phyloP scores from a whole-genome alignment of 495 filamentous ascomycete genomes.

The Amniculicola lignicola region DNA sequence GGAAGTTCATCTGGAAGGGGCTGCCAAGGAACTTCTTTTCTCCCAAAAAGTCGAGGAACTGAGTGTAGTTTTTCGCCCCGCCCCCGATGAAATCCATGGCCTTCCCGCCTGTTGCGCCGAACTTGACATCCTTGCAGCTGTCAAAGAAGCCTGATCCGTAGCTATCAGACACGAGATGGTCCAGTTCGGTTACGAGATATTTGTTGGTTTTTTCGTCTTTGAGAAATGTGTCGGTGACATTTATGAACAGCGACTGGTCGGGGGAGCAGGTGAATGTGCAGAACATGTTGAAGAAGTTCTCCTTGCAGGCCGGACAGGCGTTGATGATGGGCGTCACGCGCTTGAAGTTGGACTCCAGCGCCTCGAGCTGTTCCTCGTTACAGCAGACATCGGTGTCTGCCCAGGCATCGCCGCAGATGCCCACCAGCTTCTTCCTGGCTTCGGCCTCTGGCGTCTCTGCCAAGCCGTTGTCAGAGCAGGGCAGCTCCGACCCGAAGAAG shows the following conservation, averaged over 20 bases:
- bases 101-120: slow-evolving; percentile 83
- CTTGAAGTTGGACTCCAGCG: slow-evolving; percentile 74
- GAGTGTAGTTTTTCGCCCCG: slow-evolving; percentile 82
- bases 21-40: slow-evolving; percentile 84
- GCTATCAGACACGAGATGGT: slow-evolving; percentile 81
- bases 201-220: slow-evolving; percentile 69
- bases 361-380: slow-evolving; percentile 73
- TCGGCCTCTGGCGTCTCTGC: slow-evolving; percentile 69
- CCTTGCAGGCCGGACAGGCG: slow-evolving; percentile 90
- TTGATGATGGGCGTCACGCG: slow-evolving; percentile 85
- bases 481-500: slow-evolving; percentile 81
- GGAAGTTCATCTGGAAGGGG: slow-evolving; percentile 97
- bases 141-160: slow-evolving; percentile 90
- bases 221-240: slow-evolving; percentile 73
- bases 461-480: slow-evolving; percentile 87
- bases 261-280: slow-evolving; percentile 98
- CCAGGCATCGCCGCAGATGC: slow-evolving; percentile 86
- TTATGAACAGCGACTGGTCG: slow-evolving; percentile 91
- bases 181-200: slow-evolving; percentile 75
- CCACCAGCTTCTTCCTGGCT: slow-evolving; percentile 71
- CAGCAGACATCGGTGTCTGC: slow-evolving; percentile 79
- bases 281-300: slow-evolving; percentile 96
- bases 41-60: slow-evolving; percentile 87
- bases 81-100: slow-evolving; percentile 96
- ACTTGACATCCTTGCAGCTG: slow-evolving; percentile 98